Evolutionary conservation across 306 rosid species (phyloP).

Genomic region (Pterocarpus macrocarpus): DNA sequence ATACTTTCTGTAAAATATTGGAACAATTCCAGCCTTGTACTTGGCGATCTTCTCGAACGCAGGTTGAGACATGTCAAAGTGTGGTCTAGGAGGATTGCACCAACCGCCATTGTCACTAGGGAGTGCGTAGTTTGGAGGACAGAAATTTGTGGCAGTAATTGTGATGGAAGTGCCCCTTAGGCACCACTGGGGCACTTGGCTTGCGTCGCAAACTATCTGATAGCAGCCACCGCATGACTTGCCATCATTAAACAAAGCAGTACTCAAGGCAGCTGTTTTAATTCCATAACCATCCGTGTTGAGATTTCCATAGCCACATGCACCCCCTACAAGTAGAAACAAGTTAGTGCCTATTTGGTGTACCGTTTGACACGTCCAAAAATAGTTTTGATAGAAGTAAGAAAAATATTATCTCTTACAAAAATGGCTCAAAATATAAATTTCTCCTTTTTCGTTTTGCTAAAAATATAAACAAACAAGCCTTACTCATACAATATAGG

Average conservation of each 20-base stretch:
- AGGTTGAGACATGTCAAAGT: slow-evolving; percentile 74
- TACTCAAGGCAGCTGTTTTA: slow-evolving; percentile 74
- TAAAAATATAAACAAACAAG: too few relatives aligned
- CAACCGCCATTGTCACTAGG: slow-evolving; percentile 71
- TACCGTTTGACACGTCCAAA: too few relatives aligned
- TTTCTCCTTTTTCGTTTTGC: too few relatives aligned
- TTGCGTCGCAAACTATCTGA: slow-evolving; percentile 64
- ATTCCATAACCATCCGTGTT: slow-evolving; percentile 64
- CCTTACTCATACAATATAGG: background rate
- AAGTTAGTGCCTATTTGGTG: background rate
- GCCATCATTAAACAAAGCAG: slow-evolving; percentile 69
- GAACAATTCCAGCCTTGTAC: slow-evolving; percentile 69
- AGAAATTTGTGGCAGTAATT: slow-evolving; percentile 77
- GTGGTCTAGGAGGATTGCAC: slow-evolving; percentile 77
- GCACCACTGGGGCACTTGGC: slow-evolving; percentile 68
- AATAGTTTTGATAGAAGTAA: too few relatives aligned
- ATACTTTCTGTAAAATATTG: slow-evolving; percentile 58
- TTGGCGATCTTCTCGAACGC: slow-evolving; percentile 62
- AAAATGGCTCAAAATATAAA: too few relatives aligned
- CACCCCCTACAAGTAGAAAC: slow-evolving; percentile 61
- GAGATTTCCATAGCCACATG: slow-evolving; percentile 79
- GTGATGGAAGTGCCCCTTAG: slow-evolving; percentile 59
- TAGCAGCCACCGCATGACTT: slow-evolving; percentile 76
- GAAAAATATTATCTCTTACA: too few relatives aligned
- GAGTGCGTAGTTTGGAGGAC: slow-evolving; percentile 69